These are phyloP conservation scores for Xylariaceae sp. DNA, from an alignment of 2,329 filamentous ascomycete genomes.

Conservation along the genomic window DNA sequence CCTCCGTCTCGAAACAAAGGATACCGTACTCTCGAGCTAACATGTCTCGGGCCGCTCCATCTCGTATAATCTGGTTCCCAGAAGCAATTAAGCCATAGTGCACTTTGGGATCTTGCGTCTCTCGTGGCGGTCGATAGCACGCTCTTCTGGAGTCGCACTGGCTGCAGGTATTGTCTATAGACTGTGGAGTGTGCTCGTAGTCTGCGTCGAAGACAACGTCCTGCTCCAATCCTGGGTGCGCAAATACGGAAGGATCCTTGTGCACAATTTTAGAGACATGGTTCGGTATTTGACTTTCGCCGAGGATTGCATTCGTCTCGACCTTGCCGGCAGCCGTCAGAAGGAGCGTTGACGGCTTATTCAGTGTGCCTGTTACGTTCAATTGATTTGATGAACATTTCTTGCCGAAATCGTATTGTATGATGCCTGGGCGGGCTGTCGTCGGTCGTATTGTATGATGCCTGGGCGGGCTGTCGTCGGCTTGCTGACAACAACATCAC, in stretches of 20 bases:
- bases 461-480: slow-evolving; percentile 11
- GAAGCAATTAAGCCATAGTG: slow-evolving; percentile 24
- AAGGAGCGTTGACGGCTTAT: slow-evolving; percentile 17
- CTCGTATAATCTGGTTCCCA: slow-evolving; percentile 22
- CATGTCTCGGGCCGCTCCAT: slow-evolving; percentile 10
- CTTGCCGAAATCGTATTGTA: slow-evolving; percentile 24
- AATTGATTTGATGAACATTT: slow-evolving; percentile 8
- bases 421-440: slow-evolving; percentile 14
- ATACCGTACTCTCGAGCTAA: slow-evolving; percentile 9
- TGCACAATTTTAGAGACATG: too few relatives aligned
- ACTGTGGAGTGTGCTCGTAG: neutral
- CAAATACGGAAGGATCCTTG: slow-evolving; percentile 8
- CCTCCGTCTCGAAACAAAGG: slow-evolving; percentile 21
- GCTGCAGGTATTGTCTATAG: slow-evolving; percentile 2
- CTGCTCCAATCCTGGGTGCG: slow-evolving; percentile 10
- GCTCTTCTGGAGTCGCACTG: slow-evolving; percentile 11
- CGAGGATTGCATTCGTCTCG: too few relatives aligned
- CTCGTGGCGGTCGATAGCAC: slow-evolving; percentile 10
- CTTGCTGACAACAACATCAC: slow-evolving; percentile 23
- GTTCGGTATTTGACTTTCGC: too few relatives aligned
- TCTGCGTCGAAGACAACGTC: slow-evolving; percentile 13
- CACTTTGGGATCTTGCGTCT: slow-evolving; percentile 15
- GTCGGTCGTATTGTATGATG: slow-evolving; percentile 22
- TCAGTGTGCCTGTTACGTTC: slow-evolving; percentile 12
- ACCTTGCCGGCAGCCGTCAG: slow-evolving; percentile 18